Evolutionary conservation across 768 basidiomycete species (phyloP).

Genomic region (Amanita thiersii): DNA sequence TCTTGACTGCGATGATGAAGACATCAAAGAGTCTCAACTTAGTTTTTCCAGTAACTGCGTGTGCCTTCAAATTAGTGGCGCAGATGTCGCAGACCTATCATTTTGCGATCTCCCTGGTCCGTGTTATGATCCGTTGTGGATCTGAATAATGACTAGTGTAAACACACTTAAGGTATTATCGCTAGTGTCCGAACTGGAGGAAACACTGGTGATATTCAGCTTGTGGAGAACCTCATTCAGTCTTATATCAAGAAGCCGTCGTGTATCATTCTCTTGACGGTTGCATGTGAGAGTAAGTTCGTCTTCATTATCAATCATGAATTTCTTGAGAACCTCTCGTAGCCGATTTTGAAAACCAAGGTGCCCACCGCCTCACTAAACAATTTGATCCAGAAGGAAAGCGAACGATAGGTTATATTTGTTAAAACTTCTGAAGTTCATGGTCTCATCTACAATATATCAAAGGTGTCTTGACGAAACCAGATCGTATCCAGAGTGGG

Average conservation of each 20-base stretch:
- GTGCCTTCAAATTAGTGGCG: conserved; percentile 50
- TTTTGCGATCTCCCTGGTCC: conserved; percentile 58
- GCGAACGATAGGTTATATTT: conserved; percentile 54
- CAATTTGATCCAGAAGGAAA: conserved; percentile 50
- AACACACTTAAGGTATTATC: conserved; percentile 58
- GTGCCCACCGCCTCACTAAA: conserved; percentile 60
- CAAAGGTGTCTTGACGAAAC: conserved; percentile 72
- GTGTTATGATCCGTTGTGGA: neutral
- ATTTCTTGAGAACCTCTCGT: neutral
- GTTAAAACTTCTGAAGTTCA: neutral
- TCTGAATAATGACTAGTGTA: too few relatives aligned
- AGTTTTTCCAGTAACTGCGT: conserved; percentile 52
- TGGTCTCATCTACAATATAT: neutral
- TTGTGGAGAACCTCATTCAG: conserved; percentile 49
- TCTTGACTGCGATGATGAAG: conserved; percentile 26
- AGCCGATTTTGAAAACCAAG: conserved; percentile 82
- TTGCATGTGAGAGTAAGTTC: conserved; percentile 58
- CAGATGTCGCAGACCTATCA: conserved; percentile 52
- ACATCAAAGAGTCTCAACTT: conserved; percentile 9
- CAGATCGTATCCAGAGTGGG: conserved; percentile 50
- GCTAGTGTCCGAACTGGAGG: conserved; percentile 44
- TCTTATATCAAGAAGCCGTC: conserved; percentile 54
- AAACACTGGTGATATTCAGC: conserved; percentile 46
- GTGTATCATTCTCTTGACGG: conserved; percentile 55
- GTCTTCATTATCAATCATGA: neutral